A percentile compares a stretch with the other conserved stretches of the same genome.
These are phyloP conservation scores for Leishmania major DNA, from an alignment of 208 protist species.

Conservation along the genomic window DNA sequence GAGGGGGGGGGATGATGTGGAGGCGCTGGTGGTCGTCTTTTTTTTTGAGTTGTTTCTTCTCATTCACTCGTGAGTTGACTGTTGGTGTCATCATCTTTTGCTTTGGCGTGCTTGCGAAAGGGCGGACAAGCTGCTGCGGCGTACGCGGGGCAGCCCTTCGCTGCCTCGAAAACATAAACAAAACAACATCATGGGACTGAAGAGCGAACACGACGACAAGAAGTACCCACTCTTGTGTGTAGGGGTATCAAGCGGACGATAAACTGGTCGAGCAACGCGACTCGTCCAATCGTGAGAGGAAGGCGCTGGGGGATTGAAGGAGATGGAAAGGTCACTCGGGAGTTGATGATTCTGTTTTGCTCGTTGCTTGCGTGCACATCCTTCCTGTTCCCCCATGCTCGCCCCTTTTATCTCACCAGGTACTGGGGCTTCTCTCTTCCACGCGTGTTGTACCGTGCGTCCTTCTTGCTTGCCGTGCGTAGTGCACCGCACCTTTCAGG, in stretches of 20 bases:
- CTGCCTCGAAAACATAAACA: neutral
- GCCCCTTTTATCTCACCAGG: neutral
- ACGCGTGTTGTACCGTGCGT: neutral
- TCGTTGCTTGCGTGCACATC: neutral
- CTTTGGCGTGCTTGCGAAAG: neutral
- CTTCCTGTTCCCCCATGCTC: neutral
- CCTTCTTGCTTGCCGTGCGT: neutral
- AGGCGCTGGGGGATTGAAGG: neutral
- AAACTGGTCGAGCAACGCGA: neutral
- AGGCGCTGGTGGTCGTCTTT: neutral
- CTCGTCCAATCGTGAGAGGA: neutral
- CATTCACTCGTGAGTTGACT: constrained; percentile 2
- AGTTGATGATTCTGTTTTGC: neutral
- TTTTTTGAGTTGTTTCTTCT: constrained; percentile 5
- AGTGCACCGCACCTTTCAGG: neutral
- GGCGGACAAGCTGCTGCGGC: neutral
- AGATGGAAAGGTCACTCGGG: neutral
- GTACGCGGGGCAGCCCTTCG: neutral
- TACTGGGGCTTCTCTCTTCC: neutral
- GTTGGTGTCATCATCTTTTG: neutral
- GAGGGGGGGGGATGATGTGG: neutral
- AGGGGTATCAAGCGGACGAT: neutral
- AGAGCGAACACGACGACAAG: neutral
- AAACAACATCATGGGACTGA: neutral
- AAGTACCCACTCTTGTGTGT: neutral